Evolutionary conservation across 768 basidiomycete species (phyloP).

Genomic region (Austroboletus festivus): DNA sequence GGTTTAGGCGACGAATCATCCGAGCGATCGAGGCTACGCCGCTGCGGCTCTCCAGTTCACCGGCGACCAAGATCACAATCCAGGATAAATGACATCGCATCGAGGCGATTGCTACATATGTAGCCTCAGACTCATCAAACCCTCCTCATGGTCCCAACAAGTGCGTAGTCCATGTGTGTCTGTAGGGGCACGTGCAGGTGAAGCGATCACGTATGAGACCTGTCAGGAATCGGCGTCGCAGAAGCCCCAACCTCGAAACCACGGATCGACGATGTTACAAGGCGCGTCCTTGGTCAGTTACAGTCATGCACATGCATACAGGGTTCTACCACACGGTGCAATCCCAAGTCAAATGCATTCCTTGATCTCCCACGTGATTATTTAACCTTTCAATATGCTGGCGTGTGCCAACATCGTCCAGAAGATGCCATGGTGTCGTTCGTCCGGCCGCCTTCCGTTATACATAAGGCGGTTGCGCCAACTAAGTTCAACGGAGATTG

Average conservation of each 20-base stretch:
- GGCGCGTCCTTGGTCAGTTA: background rate
- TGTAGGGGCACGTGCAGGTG: conserved; percentile 4
- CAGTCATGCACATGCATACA: background rate
- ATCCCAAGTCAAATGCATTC: background rate
- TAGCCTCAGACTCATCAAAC: background rate
- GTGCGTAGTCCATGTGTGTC: background rate
- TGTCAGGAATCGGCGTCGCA: background rate
- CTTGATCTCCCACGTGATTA: conserved; percentile 1
- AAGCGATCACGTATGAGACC: conserved; percentile 20
- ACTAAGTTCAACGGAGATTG: conserved; percentile 27
- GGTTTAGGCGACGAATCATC: background rate
- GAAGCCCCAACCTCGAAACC: conserved; percentile 8
- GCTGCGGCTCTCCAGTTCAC: background rate
- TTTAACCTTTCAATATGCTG: background rate
- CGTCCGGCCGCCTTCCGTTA: conserved; percentile 1
- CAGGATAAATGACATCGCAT: background rate
- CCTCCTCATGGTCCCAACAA: background rate
- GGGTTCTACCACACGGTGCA: background rate
- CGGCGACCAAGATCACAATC: background rate
- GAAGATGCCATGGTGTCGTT: conserved; percentile 12
- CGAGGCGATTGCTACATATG: background rate
- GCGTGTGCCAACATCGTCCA: conserved; percentile 1
- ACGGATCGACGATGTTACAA: conserved; percentile 11
- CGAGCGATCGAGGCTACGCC: background rate
- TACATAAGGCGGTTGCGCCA: conserved; percentile 17